phyloP scores from a whole-genome alignment of 495 filamentous ascomycete species.

The Penicillium cosmopolitanum region DNA sequence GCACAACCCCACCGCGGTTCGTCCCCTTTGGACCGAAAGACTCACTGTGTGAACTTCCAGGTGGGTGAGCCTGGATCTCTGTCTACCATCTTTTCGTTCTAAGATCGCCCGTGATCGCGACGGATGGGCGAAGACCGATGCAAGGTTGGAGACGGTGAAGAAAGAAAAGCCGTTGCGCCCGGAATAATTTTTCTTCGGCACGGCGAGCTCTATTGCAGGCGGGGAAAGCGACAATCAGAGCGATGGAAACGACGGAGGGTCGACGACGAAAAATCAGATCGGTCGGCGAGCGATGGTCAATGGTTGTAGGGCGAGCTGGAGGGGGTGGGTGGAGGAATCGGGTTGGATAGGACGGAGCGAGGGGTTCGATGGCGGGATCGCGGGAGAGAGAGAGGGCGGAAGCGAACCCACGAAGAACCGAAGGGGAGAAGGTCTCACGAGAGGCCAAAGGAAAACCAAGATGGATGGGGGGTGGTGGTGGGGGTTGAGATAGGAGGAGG shows the following conservation, averaged over 20 bases:
- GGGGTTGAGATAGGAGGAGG: conserved; percentile 30
- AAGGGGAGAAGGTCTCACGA: conserved; percentile 7
- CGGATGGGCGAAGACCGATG: conserved; percentile 16
- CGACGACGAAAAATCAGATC: conserved; percentile 18
- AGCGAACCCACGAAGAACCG: conserved; percentile 14
- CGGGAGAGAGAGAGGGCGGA: conserved; percentile 13
- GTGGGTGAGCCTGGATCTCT: conserved; percentile 90
- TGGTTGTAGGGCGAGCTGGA: conserved; percentile 2
- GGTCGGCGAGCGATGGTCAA: conserved; percentile 16
- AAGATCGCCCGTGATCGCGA: conserved; percentile 36
- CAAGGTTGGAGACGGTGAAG: conserved; percentile 11
- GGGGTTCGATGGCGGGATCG: conserved; percentile 12
- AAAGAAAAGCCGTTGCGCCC: conserved; percentile 19
- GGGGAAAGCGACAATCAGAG: conserved; percentile 12
- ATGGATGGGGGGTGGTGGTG: conserved; percentile 20
- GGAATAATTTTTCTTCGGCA: conserved; percentile 1
- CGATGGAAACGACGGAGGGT: conserved; percentile 6
- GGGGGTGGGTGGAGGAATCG: conserved; percentile 14
- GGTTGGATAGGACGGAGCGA: conserved; percentile 23
- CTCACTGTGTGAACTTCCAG: conserved; percentile 99
- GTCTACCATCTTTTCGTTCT: conserved; percentile 86
- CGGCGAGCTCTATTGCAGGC: conserved; percentile 26
- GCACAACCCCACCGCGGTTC: not conserved
- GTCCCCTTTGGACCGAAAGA: conserved; percentile 26
- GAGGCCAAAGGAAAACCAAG: not conserved